Evolutionary conservation across 2,329 filamentous ascomycete species (phyloP), one percentile per base, ranked within the genome.

Genomic region (Sporothrix brunneoviolacea): DNA sequence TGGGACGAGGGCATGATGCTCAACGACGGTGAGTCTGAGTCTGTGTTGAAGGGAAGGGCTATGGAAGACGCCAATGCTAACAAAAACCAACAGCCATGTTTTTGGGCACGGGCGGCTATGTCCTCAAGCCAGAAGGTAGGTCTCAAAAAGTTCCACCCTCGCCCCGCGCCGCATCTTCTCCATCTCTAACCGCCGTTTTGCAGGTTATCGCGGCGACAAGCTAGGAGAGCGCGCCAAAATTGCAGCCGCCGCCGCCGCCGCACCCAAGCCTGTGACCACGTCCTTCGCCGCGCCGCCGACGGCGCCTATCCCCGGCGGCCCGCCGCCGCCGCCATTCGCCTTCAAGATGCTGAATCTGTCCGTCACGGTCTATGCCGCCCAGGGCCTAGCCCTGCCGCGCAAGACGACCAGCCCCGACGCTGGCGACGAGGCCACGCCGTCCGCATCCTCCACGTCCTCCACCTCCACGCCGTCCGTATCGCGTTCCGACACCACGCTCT

Each of bases 1-100:
- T 83, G 86, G 66, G 90, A 96, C 61, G 85, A 88, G 59, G 90
- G 88, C 28, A 94, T 94, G 84, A 96, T 96, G 91, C 77, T 95
- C 13, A 96, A 96, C 62, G 84, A 93, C 62, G 91, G 82, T 59
- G 93, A 95, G 88, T 95, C n/a, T n/a, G n/a, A n/a, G n/a, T n/a
- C n/a, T n/a, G n/a, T 95, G n/a, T 6, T 4, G 35, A 18, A 6
- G 30, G 9, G 30, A 15, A 12, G 30, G 15, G 7, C 9, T 7
- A 12, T 5, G 24, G 5, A 28, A 10, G 10, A 28, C 5, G 24
- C 24, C 19, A 42, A 22, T 12, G 16, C 22, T 19, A 21, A 40
- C 10, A 8, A 22, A 5, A n/a, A 3, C 18, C n/a, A 19, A 22
- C 18, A 56, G 55, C 55, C 32, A 58, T 58, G 57, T 58, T 59